Evolutionary conservation across 2,329 filamentous ascomycete genomes (phyloP).

Genomic region (Xylariaceae sp.): DNA sequence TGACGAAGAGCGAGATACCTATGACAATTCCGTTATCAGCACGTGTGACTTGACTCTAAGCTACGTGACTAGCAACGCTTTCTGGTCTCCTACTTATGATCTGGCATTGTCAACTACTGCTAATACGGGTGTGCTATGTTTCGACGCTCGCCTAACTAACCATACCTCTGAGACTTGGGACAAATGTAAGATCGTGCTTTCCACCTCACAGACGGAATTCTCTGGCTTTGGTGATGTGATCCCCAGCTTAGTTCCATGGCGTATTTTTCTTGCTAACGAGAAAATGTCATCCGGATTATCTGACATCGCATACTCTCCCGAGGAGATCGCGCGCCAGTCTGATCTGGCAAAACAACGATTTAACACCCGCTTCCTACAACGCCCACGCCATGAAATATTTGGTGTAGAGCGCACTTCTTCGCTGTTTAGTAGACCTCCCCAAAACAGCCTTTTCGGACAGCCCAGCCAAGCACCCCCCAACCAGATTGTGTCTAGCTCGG

Average conservation of each 20-base stretch:
- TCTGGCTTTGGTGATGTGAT: conserved; percentile 60
- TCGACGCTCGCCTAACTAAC: conserved; percentile 68
- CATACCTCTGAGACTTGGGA: conserved; percentile 68
- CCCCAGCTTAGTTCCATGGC: conserved; percentile 63
- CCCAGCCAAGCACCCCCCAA: not conserved
- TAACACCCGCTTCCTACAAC: conserved; percentile 34
- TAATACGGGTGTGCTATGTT: conserved; percentile 60
- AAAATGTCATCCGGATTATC: conserved; percentile 14
- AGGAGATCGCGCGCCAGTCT: conserved; percentile 41
- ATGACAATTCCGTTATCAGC: conserved; percentile 16
- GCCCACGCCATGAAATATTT: conserved; percentile 45
- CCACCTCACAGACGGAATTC: conserved; percentile 66
- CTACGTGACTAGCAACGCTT: conserved; percentile 63
- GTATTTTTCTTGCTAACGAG: conserved; percentile 53
- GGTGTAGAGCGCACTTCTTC: conserved; percentile 33
- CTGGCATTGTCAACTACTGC: conserved; percentile 63
- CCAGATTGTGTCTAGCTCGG: too few relatives aligned
- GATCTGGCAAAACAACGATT: conserved; percentile 35
- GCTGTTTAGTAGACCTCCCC: not conserved
- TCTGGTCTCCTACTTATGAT: conserved; percentile 68
- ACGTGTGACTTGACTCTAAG: conserved; percentile 59
- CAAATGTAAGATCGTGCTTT: conserved; percentile 64
- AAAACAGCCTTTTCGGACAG: not conserved
- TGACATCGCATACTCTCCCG: conserved; percentile 46
- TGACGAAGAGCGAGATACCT: conserved; percentile 26